Evolutionary conservation across 2,329 filamentous ascomycete genomes (phyloP).

Genomic region (Sclerotinia trifoliorum): DNA sequence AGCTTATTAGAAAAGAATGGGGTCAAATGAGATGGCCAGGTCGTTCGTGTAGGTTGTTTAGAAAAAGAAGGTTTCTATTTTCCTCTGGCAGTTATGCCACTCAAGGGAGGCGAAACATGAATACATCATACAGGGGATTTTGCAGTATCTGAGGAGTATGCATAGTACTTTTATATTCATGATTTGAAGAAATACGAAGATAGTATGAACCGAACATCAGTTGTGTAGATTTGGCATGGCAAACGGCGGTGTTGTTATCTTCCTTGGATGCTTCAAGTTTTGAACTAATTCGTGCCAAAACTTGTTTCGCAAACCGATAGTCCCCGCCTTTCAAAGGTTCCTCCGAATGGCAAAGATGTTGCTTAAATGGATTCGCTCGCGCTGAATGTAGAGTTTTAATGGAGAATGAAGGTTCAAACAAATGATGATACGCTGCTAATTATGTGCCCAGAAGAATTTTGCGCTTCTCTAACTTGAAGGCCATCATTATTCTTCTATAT

Average conservation of each 20-base stretch:
- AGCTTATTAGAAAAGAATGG: background rate
- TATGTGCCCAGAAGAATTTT: background rate
- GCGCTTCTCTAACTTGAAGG: no score
- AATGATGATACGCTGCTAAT: background rate
- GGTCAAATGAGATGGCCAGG: no score
- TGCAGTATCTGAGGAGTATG: background rate
- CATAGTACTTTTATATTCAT: background rate
- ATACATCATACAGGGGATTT: background rate
- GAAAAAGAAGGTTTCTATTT: background rate
- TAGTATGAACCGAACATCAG: background rate
- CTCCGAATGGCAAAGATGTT: background rate
- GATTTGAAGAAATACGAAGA: background rate
- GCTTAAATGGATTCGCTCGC: background rate
- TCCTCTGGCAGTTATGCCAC: background rate
- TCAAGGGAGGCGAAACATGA: background rate
- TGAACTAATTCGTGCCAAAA: no score
- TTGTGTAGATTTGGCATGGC: background rate
- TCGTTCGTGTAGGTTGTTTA: background rate
- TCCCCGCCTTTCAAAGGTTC: background rate
- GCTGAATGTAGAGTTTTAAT: background rate
- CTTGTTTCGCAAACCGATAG: no score
- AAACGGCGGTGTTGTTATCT: background rate
- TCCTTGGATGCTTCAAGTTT: background rate
- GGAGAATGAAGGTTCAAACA: background rate
- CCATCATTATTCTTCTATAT: background rate